These are phyloP conservation scores for Raffaelea ambrosiae DNA, from an alignment of 2,329 filamentous ascomycete species.

Conservation along the genomic window DNA sequence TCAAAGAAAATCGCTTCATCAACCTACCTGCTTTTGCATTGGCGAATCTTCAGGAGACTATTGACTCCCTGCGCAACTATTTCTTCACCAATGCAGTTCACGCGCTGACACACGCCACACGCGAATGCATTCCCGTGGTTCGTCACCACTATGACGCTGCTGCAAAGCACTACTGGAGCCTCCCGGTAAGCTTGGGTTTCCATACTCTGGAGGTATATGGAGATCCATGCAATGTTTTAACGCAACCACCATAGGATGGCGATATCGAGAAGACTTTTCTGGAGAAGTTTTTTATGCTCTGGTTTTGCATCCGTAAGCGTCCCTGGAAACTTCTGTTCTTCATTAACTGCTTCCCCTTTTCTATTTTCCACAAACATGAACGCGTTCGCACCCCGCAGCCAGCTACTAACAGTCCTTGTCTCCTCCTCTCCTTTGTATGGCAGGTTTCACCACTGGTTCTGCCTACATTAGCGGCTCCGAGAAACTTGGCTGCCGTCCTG, in stretches of 20 bases:
- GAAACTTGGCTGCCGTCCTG: slow-evolving; percentile 28
- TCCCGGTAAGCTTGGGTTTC: slow-evolving; percentile 9
- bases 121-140: slow-evolving; percentile 4
- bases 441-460: slow-evolving; percentile 37
- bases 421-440: neutral
- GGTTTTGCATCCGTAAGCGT: slow-evolving; percentile 38
- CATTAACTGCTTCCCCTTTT: too few relatives aligned
- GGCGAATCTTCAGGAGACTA: slow-evolving; percentile 3
- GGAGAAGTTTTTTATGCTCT: slow-evolving; percentile 31
- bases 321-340: neutral
- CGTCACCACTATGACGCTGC: slow-evolving; percentile 13
- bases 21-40: slow-evolving; percentile 11
- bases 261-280: slow-evolving; percentile 26
- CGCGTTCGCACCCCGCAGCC: too few relatives aligned
- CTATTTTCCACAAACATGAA: too few relatives aligned
- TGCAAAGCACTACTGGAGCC: slow-evolving; percentile 13
- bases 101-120: slow-evolving; percentile 20
- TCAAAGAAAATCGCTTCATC: neutral
- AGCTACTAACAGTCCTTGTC: too few relatives aligned
- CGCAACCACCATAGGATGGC: slow-evolving; percentile 9
- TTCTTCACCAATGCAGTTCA: slow-evolving; percentile 21
- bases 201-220: too few relatives aligned
- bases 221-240: too few relatives aligned
- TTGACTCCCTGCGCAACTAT: slow-evolving; percentile 19
- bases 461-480: slow-evolving; percentile 32